Base-by-base conservation (phyloP, 2,329 filamentous ascomycete genomes). In the Penicillium concentricum region DNA sequence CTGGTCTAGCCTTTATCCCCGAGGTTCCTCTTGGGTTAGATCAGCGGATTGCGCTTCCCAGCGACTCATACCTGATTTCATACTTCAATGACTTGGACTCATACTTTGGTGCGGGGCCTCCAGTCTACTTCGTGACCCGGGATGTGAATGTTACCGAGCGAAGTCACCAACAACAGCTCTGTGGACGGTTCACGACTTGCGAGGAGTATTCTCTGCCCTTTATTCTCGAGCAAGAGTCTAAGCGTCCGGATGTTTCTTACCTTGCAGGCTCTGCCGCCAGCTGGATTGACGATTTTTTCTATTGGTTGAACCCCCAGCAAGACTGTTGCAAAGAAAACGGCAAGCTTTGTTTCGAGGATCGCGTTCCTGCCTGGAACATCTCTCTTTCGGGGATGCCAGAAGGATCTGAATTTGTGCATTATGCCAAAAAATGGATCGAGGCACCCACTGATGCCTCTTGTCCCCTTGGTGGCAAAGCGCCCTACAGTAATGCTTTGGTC, bases 11-110 rank as follows among this genome's bases (percentile, higher is more conserved):
- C 1, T 79, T 99, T 32, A 82, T 97, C 16, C 95, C 94, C 0
- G 84, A 88, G 61, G 86, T 99, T 18, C 78, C 93, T 65, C 84
- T 99, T 41, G 94, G 94, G 0, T 81, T 99, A 28, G 94, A 99
- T 69, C 94, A 99, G 76, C 87, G 94, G 18, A 93, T 97, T 53
- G 94, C 94, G 12, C 89, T 99, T 56, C 94, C 94, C 0, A 90
- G 90, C 62, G 92, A 91, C 67, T 97, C 93, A 1, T 99, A 99
- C 72, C 80, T 99, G 49, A 96, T 99, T 60, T 86, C 89, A 10
- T 99, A 96, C 74, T 99, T 99, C 76, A 92, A 97, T 69, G 94
- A 99, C 71, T 80, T 99, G 30, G 96, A 97, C 72, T 86, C 87
- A 58, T 99, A 99, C 72, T 89, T 97, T 66, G 90, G 92, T 59